A percentile compares a stretch with the other conserved stretches of the same genome.
Conservation (phyloP, 352 stramenopile species). For the Phytophthora chlamydospora region DNA sequence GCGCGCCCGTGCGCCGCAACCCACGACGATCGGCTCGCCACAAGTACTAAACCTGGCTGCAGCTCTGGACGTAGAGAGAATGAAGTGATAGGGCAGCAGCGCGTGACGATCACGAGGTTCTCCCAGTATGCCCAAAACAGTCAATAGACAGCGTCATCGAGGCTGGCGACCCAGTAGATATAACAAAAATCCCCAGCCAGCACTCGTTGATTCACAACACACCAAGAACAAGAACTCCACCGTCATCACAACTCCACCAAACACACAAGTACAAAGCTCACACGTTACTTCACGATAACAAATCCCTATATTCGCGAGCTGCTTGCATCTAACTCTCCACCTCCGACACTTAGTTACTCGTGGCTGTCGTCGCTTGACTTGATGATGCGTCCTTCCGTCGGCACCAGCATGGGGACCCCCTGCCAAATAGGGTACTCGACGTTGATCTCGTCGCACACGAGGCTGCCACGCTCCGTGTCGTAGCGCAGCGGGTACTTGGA, state of each 20-base stretch:
- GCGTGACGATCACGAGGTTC: conserved; percentile 5
- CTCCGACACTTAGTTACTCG: conserved; percentile 2
- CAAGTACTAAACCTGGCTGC: conserved; percentile 56
- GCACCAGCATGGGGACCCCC: conserved; percentile 75
- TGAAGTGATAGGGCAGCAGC: conserved; percentile 14
- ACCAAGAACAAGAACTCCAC: no score
- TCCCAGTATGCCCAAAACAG: conserved; percentile 1
- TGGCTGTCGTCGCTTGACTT: conserved; percentile 36
- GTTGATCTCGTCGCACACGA: conserved; percentile 85
- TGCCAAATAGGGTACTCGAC: conserved; percentile 87
- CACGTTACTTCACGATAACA: conserved; percentile 3
- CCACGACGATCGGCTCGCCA: conserved; percentile 68
- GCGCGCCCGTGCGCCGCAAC: conserved; percentile 73
- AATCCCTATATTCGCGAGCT: conserved; percentile 16
- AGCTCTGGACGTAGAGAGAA: conserved; percentile 22
- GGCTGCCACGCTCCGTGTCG: conserved; percentile 53
- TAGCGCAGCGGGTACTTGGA: conserved; percentile 87
- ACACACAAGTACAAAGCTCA: neutral
- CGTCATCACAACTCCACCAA: neutral
- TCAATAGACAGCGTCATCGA: conserved; percentile 21
- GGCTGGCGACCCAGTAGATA: conserved; percentile 22
- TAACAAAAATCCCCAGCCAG: conserved; percentile 12
- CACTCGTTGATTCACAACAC: neutral
- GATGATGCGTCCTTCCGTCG: conserved; percentile 75
- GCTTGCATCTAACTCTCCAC: neutral